Evolutionary conservation across 1,284 basidiomycete genomes (phyloP), one percentile per base, ranked within the genome.

Genomic region (Moesziomyces sp.): DNA sequence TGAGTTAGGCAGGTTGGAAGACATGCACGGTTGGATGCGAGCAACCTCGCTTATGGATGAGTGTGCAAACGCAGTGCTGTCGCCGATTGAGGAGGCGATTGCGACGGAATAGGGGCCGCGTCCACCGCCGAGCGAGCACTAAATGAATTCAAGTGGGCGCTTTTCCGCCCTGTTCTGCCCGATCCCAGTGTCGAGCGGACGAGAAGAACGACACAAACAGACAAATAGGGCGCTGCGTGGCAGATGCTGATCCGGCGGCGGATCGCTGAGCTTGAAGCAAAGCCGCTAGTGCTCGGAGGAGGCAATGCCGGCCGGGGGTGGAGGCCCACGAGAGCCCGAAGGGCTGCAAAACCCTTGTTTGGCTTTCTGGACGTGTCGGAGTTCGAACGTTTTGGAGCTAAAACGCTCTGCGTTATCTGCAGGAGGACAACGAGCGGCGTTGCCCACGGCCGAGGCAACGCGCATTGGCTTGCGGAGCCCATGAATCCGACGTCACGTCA

Each of bases 321-420:
- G 21, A n/a, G 26, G 51, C n/a, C 18, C 8, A 42, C 13, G 0
- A 44, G 26, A 28, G 51, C 46, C 26, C 40, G n/a, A 30, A 28
- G 10, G 8, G 35, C 43, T 19, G 26, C 30, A 8, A 30, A n/a
- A 21, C 24, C 24, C 44, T 43, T 14, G 8, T 10, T 16, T 40
- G 23, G 23, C 24, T 58, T 58, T 46, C 55, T 64, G 61, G 55
- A 64, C 61, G 21, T 50, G 54, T 63, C 61, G 55, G 61, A 63
- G 55, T 49, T 53, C 28, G 35, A 52, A 48, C n/a, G 23, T 6
- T 35, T 18, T 40, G 30, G 46, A 58, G 44, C 50, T 59, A 52
- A 48, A 38, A 19, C 30, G 30, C 30, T 57, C 23, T 28, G 18
- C 14, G 19, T 45, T 48, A 40, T 45, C 26, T 7, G 26, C 48